Base-by-base conservation (phyloP, 2,329 filamentous ascomycete genomes). In the Aotearoamyces nothofagi region DNA sequence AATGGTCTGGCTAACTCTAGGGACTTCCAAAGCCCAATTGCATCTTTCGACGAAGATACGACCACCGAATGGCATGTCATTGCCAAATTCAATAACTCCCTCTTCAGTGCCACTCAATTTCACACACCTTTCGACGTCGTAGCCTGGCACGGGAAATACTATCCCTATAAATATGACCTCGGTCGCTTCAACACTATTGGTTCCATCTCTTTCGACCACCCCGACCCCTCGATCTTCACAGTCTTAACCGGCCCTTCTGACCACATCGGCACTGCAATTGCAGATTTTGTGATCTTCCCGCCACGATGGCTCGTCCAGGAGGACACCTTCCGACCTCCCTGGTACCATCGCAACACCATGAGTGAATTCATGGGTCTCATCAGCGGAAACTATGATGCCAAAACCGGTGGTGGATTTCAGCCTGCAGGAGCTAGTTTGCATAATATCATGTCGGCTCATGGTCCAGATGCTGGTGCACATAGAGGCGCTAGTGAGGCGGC, bases 151-250 rank as follows among this genome's bases (percentile, higher is more conserved):
- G 79, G 79, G 24, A 78, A 71, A 37, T 84, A 83, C 53, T 77
- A 78, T 35, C 79, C 79, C 0, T 82, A 72, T 63, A 86, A 86
- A 54, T 86, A 86, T 55, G 79, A 84, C 43, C 63, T 86, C 1
- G 76, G 74, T 15, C 69, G 77, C 17, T 86, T 83, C 61, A 78
- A 76, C 54, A 71, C 69, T 24, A 72, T 86, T 24, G 79, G 78
- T 12, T 71, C 63, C 31, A 71, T 81, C 39, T 77, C 70, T 5
- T 81, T 69, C 45, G 79, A 86, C 49, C 79, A 86, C 45, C 78
- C 78, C 1, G 79, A 86, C 45, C 79, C 79, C 1, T 74, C 66
- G 37, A 83, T 86, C 49, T 86, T 77, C 54, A 83, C 68, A 16
- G 70, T 76, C 3, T 54, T 76, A 11, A 68, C 70, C 0, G 69